A percentile compares a stretch with the other conserved stretches of the same genome.
phyloP scores from a whole-genome alignment of 805 yeast species.

The Kodamaea hsintzibuensis region DNA sequence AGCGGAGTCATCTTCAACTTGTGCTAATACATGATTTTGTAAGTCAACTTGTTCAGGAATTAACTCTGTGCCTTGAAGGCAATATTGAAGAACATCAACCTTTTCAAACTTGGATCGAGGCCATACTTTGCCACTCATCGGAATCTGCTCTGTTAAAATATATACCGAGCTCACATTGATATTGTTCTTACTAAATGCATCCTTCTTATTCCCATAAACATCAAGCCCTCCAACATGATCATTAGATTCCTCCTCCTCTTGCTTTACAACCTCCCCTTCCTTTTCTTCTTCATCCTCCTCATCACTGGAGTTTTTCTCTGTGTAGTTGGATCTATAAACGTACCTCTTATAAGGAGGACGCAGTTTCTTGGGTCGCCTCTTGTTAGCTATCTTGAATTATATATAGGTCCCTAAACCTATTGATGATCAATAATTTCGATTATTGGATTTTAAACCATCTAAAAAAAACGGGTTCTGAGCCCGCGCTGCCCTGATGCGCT shows the following conservation, averaged over 20 bases:
- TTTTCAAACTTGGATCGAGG: constrained; percentile 53
- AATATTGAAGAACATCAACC: constrained; percentile 45
- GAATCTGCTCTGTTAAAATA: constrained; percentile 28
- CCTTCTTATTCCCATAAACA: constrained; percentile 23
- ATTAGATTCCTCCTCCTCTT: constrained; percentile 20
- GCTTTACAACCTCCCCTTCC: constrained; percentile 14
- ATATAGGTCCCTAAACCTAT: neutral
- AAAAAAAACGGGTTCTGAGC: constrained; percentile 1
- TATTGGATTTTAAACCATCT: constrained; percentile 2
- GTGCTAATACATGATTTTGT: neutral
- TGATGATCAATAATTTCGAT: neutral
- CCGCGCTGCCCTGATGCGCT: neutral
- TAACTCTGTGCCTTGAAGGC: constrained; percentile 23
- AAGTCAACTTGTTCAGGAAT: constrained; percentile 11
- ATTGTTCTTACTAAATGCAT: constrained; percentile 26
- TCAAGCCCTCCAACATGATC: constrained; percentile 11
- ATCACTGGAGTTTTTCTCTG: constrained; percentile 24
- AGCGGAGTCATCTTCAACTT: constrained; percentile 16
- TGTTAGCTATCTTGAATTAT: constrained; percentile 69
- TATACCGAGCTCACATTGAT: constrained; percentile 33
- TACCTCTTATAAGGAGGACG: constrained; percentile 80
- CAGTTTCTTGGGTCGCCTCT: constrained; percentile 79
- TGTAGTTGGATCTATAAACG: constrained; percentile 50
- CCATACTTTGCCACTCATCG: constrained; percentile 38
- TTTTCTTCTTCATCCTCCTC: constrained; percentile 27